phyloP scores from a whole-genome alignment of 2,329 filamentous ascomycete species.

The Cladophialophora exuberans region DNA sequence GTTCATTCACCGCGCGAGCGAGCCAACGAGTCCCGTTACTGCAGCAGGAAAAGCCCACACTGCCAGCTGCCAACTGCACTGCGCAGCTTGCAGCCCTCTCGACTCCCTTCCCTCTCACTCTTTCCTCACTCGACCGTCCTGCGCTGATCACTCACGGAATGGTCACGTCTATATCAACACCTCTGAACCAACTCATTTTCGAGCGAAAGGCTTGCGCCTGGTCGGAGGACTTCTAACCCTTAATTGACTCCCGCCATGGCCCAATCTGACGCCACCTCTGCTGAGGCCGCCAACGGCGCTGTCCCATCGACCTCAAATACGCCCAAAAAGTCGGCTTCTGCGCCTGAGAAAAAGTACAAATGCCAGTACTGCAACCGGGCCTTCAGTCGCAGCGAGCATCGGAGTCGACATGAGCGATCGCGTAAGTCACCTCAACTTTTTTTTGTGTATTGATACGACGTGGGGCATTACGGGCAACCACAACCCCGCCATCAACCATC shows the following conservation, averaged over 20 bases:
- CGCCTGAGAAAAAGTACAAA: conserved; percentile 98
- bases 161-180: conserved; percentile 23
- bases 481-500: conserved; percentile 28
- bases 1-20: conserved; percentile 19
- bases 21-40: conserved; percentile 12
- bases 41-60: conserved; percentile 17
- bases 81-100: too few relatives aligned
- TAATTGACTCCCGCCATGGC: conserved; percentile 24
- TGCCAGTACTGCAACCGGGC: conserved; percentile 98
- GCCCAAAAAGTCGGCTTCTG: conserved; percentile 74
- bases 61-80: conserved; percentile 12
- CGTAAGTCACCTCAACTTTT: conserved; percentile 65
- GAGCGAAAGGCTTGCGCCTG: conserved; percentile 35
- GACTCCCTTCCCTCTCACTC: conserved; percentile 5
- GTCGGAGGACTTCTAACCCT: conserved; percentile 32
- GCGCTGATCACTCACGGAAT: conserved; percentile 27
- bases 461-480: conserved; percentile 25
- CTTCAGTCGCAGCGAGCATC: conserved; percentile 95
- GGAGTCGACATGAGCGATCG: conserved; percentile 94
- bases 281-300: conserved; percentile 34
- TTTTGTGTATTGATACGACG: conserved; percentile 29
- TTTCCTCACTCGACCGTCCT: conserved; percentile 12
- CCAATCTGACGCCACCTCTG: conserved; percentile 30
- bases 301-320: conserved; percentile 57
- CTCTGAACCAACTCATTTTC: conserved; percentile 32